Evolutionary conservation across 2,329 filamentous ascomycete genomes (phyloP), one percentile per base, ranked within the genome.

Genomic region (Aspergillus persii): DNA sequence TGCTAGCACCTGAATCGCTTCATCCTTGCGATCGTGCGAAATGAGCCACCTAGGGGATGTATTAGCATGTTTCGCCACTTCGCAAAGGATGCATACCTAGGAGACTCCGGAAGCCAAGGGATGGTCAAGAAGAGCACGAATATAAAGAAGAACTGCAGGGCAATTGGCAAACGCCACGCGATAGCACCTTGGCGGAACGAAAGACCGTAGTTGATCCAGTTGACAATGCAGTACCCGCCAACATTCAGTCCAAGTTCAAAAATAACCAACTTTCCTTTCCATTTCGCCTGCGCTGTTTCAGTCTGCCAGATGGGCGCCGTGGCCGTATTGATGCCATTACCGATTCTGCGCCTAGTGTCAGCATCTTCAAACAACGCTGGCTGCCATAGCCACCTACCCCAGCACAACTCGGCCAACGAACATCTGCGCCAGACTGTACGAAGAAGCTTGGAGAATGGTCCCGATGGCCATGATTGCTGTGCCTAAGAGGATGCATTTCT

Each of bases 181-280:
- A 81, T 68, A 0, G 72, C 61, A 4, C 79, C 78, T 3, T 64
- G 66, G 1, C 76, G 64, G 63, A 80, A 84, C 5, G 77, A 80
- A 57, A 84, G 77, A 2, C 81, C 81, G 58, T 78, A 84, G 7
- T 77, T 83, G 9, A 84, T 74, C 80, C 82, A 84, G 49, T 83
- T 83, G 4, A 76, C 78, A 1, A 84, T 51, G 1, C 71, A 76
- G 60, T 82, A 83, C 2, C 82, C 83, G 18, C 74, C 76, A 48
- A 83, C 80, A 57, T 81, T 82, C 66, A 83, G 73, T 50, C 80
- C 80, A 69, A 83, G 76, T 53, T 81, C 78, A 27, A 82, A 74
- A 39, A 81, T 72, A 5, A 81, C 76, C 11, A 81, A 67, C 51
- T 79, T 80, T 15, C 79, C 79, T 60, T 79, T 68, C 76, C 76